Conservation (phyloP, 2,329 filamentous ascomycete genomes). For the Metarhizium album region DNA sequence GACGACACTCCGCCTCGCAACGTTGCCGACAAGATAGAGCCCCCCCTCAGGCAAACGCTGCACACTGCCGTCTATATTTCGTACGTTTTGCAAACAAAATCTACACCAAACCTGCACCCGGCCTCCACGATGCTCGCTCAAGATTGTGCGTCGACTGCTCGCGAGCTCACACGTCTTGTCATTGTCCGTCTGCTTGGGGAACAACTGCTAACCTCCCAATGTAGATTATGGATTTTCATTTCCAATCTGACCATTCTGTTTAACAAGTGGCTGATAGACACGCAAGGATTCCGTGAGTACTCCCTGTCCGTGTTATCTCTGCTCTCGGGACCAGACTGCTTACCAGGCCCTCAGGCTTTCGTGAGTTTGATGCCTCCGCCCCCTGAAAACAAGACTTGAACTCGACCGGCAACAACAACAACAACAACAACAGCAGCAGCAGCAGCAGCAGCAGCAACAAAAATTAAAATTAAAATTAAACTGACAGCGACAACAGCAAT, state of each 20-base stretch:
- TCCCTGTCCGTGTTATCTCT: neutral
- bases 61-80: constrained; percentile 25
- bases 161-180: neutral
- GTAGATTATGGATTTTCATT: constrained; percentile 67
- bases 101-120: too few species aligned
- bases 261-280: constrained; percentile 80
- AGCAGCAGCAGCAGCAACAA: too few species aligned
- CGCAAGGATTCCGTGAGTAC: constrained; percentile 14
- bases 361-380: constrained; percentile 1
- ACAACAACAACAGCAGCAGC: too few species aligned
- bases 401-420: too few species aligned
- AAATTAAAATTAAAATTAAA: too few species aligned
- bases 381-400: neutral
- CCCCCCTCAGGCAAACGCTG: constrained; percentile 9
- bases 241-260: constrained; percentile 81
- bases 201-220: neutral
- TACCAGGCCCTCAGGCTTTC: neutral
- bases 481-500: constrained; percentile 26
- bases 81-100: constrained; percentile 11
- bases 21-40: constrained; percentile 8
- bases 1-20: constrained; percentile 15
- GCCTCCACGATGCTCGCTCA: neutral
- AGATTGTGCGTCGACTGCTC: neutral
- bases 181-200: neutral
- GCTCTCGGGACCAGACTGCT: neutral